Evolutionary conservation across 176 grass and related monocot genomes (phyloP).

Genomic region (Canna indica): DNA sequence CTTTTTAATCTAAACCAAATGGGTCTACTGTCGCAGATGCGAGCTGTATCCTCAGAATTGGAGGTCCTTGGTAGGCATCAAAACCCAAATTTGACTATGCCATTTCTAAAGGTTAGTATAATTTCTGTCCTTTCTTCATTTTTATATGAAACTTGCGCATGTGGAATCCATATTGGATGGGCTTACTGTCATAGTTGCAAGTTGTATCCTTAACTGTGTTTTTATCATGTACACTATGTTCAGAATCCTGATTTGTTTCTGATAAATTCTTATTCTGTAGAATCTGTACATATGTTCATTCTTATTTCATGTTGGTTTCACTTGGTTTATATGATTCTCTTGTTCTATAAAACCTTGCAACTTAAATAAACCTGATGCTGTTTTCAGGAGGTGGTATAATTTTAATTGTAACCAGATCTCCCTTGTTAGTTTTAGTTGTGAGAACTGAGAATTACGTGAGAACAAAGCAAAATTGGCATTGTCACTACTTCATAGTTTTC

Average conservation of each 20-base stretch:
- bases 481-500: too few species aligned
- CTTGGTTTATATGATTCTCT: neutral
- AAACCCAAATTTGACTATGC: slow-evolving; percentile 75
- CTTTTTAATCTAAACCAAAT: slow-evolving; percentile 9
- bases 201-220: too few species aligned
- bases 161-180: too few species aligned
- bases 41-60: slow-evolving; percentile 69
- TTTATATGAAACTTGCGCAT: slow-evolving; percentile 9
- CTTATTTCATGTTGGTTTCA: neutral
- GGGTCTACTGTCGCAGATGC: slow-evolving; percentile 55
- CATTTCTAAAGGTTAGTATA: slow-evolving; percentile 77
- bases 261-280: neutral
- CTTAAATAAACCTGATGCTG: neutral
- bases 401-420: too few species aligned
- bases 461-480: too few species aligned
- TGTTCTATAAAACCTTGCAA: neutral
- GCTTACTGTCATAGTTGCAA: too few species aligned
- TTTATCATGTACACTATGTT: neutral
- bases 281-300: neutral
- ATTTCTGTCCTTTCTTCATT: slow-evolving; percentile 11
- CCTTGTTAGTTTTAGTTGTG: too few species aligned
- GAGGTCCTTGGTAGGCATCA: slow-evolving; percentile 89
- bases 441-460: too few species aligned
- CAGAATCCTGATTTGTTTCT: neutral
- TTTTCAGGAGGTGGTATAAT: too few species aligned